These are phyloP conservation scores for Pichia nakasei DNA, from an alignment of 805 yeast genomes.

Conservation along the genomic window DNA sequence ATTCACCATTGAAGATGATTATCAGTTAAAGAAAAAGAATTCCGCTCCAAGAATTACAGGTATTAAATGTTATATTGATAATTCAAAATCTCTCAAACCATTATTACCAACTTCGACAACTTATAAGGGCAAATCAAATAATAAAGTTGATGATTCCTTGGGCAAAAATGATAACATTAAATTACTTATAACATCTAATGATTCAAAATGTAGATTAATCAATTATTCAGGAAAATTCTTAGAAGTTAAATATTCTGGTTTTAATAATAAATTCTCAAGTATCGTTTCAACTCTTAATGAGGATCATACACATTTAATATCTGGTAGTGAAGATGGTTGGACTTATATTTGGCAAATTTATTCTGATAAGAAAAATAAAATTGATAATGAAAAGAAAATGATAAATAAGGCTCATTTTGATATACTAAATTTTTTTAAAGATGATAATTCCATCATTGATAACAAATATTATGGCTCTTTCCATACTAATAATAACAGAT, in stretches of 20 bases:
- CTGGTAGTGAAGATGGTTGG: slow-evolving; percentile 87
- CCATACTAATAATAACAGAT: slow-evolving; percentile 67
- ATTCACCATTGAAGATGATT: slow-evolving; percentile 36
- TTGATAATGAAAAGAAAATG: slow-evolving; percentile 16
- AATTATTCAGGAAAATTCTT: slow-evolving; percentile 45
- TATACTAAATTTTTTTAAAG: slow-evolving; percentile 19
- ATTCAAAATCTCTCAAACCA: not conserved
- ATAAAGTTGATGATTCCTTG: not conserved
- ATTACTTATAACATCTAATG: slow-evolving; percentile 66
- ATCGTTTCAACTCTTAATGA: slow-evolving; percentile 59
- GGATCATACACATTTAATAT: slow-evolving; percentile 47
- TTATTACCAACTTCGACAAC: not conserved
- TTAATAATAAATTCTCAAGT: slow-evolving; percentile 60
- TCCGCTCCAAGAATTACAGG: slow-evolving; percentile 67
- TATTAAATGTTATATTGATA: slow-evolving; percentile 38
- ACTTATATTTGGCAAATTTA: slow-evolving; percentile 62
- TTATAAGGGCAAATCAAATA: slow-evolving; percentile 9
- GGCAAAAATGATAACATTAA: slow-evolving; percentile 13
- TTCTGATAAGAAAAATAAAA: slow-evolving; percentile 10
- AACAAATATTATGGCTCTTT: slow-evolving; percentile 59
- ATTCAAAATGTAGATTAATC: slow-evolving; percentile 65
- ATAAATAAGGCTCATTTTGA: slow-evolving; percentile 8
- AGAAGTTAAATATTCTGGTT: slow-evolving; percentile 66
- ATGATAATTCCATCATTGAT: slow-evolving; percentile 33
- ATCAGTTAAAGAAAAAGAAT: slow-evolving; percentile 37